A percentile compares a stretch with the other conserved stretches of the same genome.
phyloP scores from a whole-genome alignment of 495 filamentous ascomycete genomes.

The Hypoxylon fragiforme region DNA sequence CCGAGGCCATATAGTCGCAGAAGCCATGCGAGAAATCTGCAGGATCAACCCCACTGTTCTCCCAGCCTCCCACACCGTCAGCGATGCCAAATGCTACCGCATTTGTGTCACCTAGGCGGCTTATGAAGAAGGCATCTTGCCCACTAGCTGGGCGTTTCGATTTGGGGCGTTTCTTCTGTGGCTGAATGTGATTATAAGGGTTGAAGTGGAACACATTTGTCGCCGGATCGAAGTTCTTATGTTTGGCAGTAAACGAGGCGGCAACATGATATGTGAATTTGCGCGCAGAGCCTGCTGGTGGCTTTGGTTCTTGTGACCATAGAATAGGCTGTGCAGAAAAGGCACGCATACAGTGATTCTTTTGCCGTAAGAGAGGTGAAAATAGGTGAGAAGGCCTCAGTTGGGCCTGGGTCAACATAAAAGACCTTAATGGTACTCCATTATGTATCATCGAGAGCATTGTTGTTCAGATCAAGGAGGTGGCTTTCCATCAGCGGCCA shows the following conservation, averaged over 20 bases:
- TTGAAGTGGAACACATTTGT: constrained; percentile 78
- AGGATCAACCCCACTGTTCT: constrained; percentile 86
- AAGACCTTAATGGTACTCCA: constrained; percentile 20
- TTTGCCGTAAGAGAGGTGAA: constrained; percentile 3
- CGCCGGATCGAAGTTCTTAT: constrained; percentile 68
- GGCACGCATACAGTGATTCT: constrained; percentile 5
- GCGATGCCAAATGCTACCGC: constrained; percentile 80
- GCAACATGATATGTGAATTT: constrained; percentile 66
- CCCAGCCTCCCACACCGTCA: constrained; percentile 95
- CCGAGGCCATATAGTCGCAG: constrained; percentile 84
- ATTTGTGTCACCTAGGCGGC: constrained; percentile 63
- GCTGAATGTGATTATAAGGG: constrained; percentile 60
- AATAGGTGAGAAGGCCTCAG: constrained; percentile 4
- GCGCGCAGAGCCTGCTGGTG: constrained; percentile 18
- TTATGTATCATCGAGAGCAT: constrained; percentile 34
- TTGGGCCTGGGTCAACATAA: constrained; percentile 10
- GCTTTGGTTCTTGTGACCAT: constrained; percentile 13
- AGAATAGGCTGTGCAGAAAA: constrained; percentile 29
- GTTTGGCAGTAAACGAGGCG: constrained; percentile 78
- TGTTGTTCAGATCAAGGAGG: constrained; percentile 23
- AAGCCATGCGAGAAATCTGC: constrained; percentile 95
- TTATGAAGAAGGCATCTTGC: constrained; percentile 95
- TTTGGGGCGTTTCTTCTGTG: constrained; percentile 53
- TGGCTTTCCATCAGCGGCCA: constrained; percentile 29
- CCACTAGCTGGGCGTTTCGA: constrained; percentile 73